A percentile compares a stretch with the other conserved stretches of the same genome.
phyloP scores from a whole-genome alignment of 192 early-diverging fungal genomes.

The Endogone sp. region DNA sequence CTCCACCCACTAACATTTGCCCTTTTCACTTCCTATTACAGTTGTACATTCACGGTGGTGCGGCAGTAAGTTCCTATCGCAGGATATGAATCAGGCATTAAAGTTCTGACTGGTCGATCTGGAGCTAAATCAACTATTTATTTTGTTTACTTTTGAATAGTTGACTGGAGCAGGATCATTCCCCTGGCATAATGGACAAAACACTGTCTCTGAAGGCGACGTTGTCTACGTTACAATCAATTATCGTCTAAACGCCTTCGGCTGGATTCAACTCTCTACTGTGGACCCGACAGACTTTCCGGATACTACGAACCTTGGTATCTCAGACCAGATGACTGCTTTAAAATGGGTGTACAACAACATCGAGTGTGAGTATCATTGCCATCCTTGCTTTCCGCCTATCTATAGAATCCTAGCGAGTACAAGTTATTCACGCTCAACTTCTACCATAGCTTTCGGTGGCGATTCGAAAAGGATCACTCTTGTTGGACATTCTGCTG shows the following conservation, averaged over 20 bases:
- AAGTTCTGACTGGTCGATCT: too few species aligned
- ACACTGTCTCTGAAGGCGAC: neutral
- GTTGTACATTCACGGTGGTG: conserved; percentile 34
- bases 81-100: conserved; percentile 23
- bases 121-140: too few species aligned
- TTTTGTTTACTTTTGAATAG: too few species aligned
- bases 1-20: neutral
- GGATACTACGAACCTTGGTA: neutral
- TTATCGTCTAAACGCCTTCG: conserved; percentile 53
- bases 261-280: conserved; percentile 24
- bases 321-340: conserved; percentile 24
- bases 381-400: too few species aligned
- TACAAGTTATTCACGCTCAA: too few species aligned
- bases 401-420: too few species aligned
- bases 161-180: neutral
- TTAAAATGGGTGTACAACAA: conserved; percentile 56
- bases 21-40: neutral
- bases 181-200: neutral
- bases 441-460: conserved; percentile 56
- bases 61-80: conserved; percentile 24
- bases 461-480: conserved; percentile 54
- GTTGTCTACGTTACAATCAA: conserved; percentile 37
- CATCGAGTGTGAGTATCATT: conserved; percentile 28
- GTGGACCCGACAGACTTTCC: neutral
- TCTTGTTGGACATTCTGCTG: conserved; percentile 56